Evolutionary conservation across 306 rosid genomes (phyloP), one percentile per base, ranked within the genome.

Genomic region (Corylus heterophylla): DNA sequence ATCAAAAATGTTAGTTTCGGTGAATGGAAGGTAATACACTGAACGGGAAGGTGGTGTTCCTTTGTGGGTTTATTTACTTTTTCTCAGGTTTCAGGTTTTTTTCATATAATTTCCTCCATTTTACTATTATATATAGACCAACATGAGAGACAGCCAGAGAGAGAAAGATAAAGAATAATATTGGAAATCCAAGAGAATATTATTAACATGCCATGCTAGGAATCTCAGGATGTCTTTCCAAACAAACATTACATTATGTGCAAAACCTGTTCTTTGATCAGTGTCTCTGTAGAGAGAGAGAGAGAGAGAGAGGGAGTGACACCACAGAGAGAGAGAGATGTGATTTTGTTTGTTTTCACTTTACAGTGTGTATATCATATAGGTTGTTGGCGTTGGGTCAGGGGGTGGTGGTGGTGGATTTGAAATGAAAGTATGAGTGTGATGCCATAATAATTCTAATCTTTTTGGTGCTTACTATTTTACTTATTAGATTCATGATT

Each of bases 331-430:
- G 16, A 61, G 39, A 8, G 35, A 67, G 12, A 45, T 4, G 59
- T 50, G 72, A 48, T 1, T 74, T 83, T 81, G 86, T 87, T 83
- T 80, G 73, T 47, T 79, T 83, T 25, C 76, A 54, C 82, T 80
- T 87, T 84, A 79, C 75, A 77, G 85, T 74, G 84, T 72, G 85
- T 37, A 13, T 39, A 39, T 39, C 44, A 39, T 39, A 42, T 7
- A 10, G 35, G 75, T 69, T 22, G 3, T 42, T 69, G 74, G 71
- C 12, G 56, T 27, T 62, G 48, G 76, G 35, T 63, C n/a, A n/a
- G 8, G 2, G 42, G n/a, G n/a, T 59, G 72, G 20, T 49, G 78
- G 35, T 47, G 54, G 58, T 70, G 22, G 80, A 69, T 54, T 71
- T 22, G 12, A 9, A 12, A 61, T 69, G 73, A 54, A 7, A 81